Conservation (phyloP, 2,329 filamentous ascomycete species). For the Curvularia lunata region DNA sequence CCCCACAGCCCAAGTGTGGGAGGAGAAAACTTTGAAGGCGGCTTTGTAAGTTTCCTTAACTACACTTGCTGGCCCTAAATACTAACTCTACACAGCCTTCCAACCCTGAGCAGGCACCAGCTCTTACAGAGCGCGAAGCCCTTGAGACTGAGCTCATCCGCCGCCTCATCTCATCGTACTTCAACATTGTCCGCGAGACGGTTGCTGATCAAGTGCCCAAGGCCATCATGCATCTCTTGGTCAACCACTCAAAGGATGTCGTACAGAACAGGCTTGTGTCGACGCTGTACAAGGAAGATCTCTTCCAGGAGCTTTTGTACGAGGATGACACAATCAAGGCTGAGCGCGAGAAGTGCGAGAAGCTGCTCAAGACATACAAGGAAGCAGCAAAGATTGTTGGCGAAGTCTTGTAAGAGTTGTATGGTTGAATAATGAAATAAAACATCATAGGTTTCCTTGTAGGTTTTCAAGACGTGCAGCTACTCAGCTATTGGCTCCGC, state of each 20-base stretch:
- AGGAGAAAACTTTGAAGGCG: slow-evolving; percentile 53
- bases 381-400: slow-evolving; percentile 98
- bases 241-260: slow-evolving; percentile 97
- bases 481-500: slow-evolving; percentile 1
- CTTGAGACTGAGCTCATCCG: slow-evolving; percentile 98
- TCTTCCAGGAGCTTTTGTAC: slow-evolving; percentile 93
- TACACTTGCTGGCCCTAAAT: neutral
- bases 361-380: slow-evolving; percentile 90
- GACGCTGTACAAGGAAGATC: slow-evolving; percentile 88
- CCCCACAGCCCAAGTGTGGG: slow-evolving; percentile 14
- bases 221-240: slow-evolving; percentile 96
- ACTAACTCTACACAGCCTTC: slow-evolving; percentile 44
- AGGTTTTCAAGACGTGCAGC: slow-evolving; percentile 19
- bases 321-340: slow-evolving; percentile 98
- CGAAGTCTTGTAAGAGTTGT: slow-evolving; percentile 66
- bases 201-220: slow-evolving; percentile 98
- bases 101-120: slow-evolving; percentile 70
- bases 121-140: slow-evolving; percentile 91
- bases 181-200: slow-evolving; percentile 98
- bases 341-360: slow-evolving; percentile 98
- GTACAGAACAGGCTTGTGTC: slow-evolving; percentile 97
- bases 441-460: slow-evolving; percentile 10
- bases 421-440: slow-evolving; percentile 23
- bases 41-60: slow-evolving; percentile 62
- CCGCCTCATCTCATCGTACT: slow-evolving; percentile 95